Base-by-base conservation (phyloP, 805 yeast species). In the Starmerella apis region DNA sequence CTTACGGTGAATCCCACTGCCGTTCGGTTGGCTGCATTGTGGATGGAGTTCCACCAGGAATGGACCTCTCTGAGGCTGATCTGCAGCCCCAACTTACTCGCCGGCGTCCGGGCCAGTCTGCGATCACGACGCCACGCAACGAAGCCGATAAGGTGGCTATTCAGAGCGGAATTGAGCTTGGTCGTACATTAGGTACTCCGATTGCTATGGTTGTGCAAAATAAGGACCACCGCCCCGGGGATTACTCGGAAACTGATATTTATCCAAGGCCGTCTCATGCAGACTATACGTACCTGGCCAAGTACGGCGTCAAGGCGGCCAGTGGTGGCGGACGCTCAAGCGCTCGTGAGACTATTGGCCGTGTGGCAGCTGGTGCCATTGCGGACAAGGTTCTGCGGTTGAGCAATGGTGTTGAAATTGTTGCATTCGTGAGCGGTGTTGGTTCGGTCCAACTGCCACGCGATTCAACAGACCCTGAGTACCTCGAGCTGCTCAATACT, bases 201-300 rank as follows among this genome's bases (percentile, higher is more conserved):
- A 84, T 92, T 52, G 96, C 85, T 10, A 86, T 92, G 96, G 63
- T 88, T 50, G 94, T 92, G 20, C 75, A 75, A 62, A 92, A 92
- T 67, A 87, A 92, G 71, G 98, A 92, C 70, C 98, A 92, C 66
- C 78, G 97, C 64, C 98, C 98, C 11, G 79, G 86, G 57, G 98
- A 92, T 68, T 92, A 92, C 74, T 76, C 85, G 23, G 97, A 90
- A 63, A 92, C 94, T 68, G 97, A 88, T 65, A 74, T 83, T 57
- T 92, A 80, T 71, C 98, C 98, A 59, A 80, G 98, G 68, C 98
- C 98, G 24, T 85, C 95, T 27, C 98, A 92, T 68, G 97, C 98
- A 18, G 98, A 92, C 68, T 87, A 75, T 75, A 92, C 98, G 20
- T 92, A 92, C 69, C 72, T 85, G 63, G 73, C 77, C 57, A 92